Evolutionary conservation across 768 basidiomycete species (phyloP).

Genomic region (Tephrocybe sp.): DNA sequence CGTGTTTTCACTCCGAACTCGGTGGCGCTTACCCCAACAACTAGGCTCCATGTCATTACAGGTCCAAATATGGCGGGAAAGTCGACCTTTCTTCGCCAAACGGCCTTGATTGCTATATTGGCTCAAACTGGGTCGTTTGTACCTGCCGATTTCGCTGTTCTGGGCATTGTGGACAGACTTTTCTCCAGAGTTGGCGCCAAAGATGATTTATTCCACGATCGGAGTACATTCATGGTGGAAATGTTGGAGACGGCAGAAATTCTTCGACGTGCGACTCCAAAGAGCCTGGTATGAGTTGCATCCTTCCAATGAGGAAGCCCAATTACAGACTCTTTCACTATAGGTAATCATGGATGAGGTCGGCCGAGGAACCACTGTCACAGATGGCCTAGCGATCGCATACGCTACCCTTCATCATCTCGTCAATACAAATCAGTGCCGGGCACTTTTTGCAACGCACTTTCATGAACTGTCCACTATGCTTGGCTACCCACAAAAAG

Average conservation of each 20-base stretch:
- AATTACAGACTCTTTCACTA: background rate
- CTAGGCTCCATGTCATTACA: constrained; percentile 79
- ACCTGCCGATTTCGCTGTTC: constrained; percentile 74
- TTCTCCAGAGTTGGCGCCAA: constrained; percentile 95
- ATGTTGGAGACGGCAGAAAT: constrained; percentile 95
- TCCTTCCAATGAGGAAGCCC: background rate
- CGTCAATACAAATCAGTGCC: constrained; percentile 63
- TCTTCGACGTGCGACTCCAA: constrained; percentile 74
- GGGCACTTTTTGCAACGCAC: constrained; percentile 97
- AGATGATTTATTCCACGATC: constrained; percentile 90
- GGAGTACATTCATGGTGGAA: constrained; percentile 98
- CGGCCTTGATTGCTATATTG: constrained; percentile 83
- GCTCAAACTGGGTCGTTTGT: constrained; percentile 95
- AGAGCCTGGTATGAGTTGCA: constrained; percentile 64
- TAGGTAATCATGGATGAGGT: constrained; percentile 99
- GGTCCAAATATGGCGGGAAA: constrained; percentile 98
- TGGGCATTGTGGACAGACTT: constrained; percentile 88
- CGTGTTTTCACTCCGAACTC: constrained; percentile 87
- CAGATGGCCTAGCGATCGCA: constrained; percentile 91
- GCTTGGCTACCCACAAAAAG: constrained; percentile 56
- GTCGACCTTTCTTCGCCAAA: constrained; percentile 89
- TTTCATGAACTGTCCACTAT: constrained; percentile 92
- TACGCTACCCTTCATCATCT: constrained; percentile 89
- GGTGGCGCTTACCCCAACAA: constrained; percentile 53
- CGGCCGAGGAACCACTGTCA: constrained; percentile 91